Conservation (phyloP, 1,284 basidiomycete genomes). For the Malassezia globosa region DNA sequence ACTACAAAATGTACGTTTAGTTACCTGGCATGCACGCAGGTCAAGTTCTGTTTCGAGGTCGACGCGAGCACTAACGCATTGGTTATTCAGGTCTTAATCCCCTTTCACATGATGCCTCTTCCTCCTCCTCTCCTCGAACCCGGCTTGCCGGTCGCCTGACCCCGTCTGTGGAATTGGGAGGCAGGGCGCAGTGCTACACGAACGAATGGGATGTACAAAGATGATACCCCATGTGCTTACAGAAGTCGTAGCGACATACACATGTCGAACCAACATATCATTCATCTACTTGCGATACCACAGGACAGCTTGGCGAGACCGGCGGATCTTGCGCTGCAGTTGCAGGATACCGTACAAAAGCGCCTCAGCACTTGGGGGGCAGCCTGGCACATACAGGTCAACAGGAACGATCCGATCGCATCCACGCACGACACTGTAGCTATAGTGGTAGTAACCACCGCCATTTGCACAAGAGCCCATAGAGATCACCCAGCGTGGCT, state of each 20-base stretch:
- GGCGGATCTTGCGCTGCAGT: constrained; percentile 91
- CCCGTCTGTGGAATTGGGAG: too few relatives aligned
- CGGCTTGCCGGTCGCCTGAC: too few relatives aligned
- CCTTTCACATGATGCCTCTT: too few relatives aligned
- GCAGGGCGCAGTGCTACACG: too few relatives aligned
- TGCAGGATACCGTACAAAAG: constrained; percentile 61
- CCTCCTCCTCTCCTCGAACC: too few relatives aligned
- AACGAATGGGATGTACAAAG: too few relatives aligned
- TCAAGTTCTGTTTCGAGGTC: too few relatives aligned
- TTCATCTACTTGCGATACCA: constrained; percentile 60
- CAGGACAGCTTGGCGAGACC: constrained; percentile 72
- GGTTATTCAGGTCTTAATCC: neutral
- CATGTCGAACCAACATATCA: neutral
- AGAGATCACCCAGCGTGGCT: constrained; percentile 75
- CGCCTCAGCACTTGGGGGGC: constrained; percentile 78
- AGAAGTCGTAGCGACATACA: neutral
- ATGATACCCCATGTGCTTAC: neutral
- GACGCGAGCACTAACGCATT: too few relatives aligned
- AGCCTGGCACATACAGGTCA: constrained; percentile 73
- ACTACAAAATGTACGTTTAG: constrained; percentile 42
- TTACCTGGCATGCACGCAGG: neutral
- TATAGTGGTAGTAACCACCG: constrained; percentile 88
- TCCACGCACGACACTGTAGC: constrained; percentile 96
- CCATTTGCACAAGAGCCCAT: constrained; percentile 99
- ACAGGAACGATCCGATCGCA: constrained; percentile 98